A percentile compares a stretch with the other conserved stretches of the same genome.
These are phyloP conservation scores for Rostrohypoxylon terebratum DNA, from an alignment of 495 filamentous ascomycete species.

Conservation along the genomic window DNA sequence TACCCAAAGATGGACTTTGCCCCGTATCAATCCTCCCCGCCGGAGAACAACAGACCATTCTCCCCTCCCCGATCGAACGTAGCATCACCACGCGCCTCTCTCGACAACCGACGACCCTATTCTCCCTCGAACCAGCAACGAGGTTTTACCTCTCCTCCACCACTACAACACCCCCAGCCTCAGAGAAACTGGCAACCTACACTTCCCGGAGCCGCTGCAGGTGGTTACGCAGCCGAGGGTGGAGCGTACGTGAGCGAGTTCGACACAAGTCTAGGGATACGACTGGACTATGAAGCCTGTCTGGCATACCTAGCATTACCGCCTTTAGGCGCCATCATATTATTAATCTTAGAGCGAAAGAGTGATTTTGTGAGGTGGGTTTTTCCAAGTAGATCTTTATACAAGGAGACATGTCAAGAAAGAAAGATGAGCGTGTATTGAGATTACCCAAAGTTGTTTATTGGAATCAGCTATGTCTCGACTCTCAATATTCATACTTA, in stretches of 20 bases:
- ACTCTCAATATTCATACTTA: background rate
- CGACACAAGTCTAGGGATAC: slow-evolving; percentile 75
- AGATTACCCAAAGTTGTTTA: background rate
- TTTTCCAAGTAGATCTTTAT: background rate
- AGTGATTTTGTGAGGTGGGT: slow-evolving; percentile 95
- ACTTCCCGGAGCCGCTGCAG: slow-evolving; percentile 15
- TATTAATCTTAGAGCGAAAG: slow-evolving; percentile 89
- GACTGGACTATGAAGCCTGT: slow-evolving; percentile 85
- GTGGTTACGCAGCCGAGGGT: slow-evolving; percentile 30
- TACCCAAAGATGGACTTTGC: slow-evolving; percentile 83
- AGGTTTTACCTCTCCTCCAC: slow-evolving; percentile 56
- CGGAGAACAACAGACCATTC: slow-evolving; percentile 78
- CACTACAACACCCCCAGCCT: slow-evolving; percentile 63
- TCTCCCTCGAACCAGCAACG: slow-evolving; percentile 57
- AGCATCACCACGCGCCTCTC: slow-evolving; percentile 65
- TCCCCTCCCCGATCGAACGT: slow-evolving; percentile 70
- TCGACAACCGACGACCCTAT: slow-evolving; percentile 59
- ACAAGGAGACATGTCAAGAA: background rate
- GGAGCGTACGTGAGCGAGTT: slow-evolving; percentile 68
- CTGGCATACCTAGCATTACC: slow-evolving; percentile 90
- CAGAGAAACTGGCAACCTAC: slow-evolving; percentile 59
- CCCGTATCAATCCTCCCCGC: slow-evolving; percentile 90
- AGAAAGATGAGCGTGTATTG: background rate
- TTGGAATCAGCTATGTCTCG: background rate
- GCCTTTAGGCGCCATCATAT: slow-evolving; percentile 84